These are phyloP conservation scores for Piper longum DNA, from an alignment of 164 flowering plant genomes.

Conservation along the genomic window DNA sequence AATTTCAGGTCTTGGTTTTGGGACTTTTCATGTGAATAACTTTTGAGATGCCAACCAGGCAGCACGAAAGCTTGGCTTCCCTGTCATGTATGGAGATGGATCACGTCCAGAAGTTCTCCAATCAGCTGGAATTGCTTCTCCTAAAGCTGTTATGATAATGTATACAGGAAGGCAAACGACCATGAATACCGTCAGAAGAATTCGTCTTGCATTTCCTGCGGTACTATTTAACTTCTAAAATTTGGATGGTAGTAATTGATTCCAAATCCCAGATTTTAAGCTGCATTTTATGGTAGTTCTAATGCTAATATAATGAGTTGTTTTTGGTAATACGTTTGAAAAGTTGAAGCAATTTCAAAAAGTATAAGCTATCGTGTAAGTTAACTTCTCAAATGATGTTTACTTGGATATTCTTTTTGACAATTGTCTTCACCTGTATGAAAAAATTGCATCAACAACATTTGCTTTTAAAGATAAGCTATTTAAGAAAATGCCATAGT, in stretches of 20 bases:
- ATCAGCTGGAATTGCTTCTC: conserved; percentile 92
- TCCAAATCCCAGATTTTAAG: neutral
- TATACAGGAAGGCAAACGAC: conserved; percentile 54
- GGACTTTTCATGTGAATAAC: neutral
- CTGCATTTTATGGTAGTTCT: neutral
- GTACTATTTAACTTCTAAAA: conserved; percentile 18
- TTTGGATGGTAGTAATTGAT: neutral
- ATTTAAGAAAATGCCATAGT: no score
- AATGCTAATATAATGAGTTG: no score
- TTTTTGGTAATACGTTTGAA: no score
- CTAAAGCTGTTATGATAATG: conserved; percentile 94
- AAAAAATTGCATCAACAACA: no score
- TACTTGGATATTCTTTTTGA: no score
- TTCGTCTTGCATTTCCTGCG: conserved; percentile 79
- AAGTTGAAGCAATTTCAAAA: no score
- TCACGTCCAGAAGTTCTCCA: conserved; percentile 87
- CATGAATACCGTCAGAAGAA: conserved; percentile 71
- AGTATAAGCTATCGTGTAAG: no score
- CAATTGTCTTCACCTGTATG: no score
- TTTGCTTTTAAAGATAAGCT: no score
- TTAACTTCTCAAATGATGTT: no score
- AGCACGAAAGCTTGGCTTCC: conserved; percentile 74
- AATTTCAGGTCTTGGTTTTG: neutral
- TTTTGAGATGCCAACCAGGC: conserved; percentile 24
- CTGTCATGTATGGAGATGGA: conserved; percentile 88